A percentile compares a stretch with the other conserved stretches of the same genome.
phyloP scores from a whole-genome alignment of 352 stramenopile species.

The Pythium dissimile region DNA sequence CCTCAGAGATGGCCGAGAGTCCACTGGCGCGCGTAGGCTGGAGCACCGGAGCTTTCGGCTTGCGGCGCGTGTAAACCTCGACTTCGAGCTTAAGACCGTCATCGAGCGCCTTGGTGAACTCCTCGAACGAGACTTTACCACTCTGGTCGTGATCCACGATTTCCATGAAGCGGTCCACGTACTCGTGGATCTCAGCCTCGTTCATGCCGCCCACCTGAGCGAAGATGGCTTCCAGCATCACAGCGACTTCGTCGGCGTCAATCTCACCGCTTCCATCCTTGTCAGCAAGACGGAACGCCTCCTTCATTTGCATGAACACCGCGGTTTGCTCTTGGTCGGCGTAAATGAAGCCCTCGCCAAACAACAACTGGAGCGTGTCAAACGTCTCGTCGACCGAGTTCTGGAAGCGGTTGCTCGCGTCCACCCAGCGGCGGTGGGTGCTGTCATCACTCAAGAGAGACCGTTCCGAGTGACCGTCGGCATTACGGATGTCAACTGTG shows the following conservation, averaged over 20 bases:
- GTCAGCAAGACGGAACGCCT: slow-evolving; percentile 74
- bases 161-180: slow-evolving; percentile 73
- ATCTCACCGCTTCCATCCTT: slow-evolving; percentile 82
- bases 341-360: slow-evolving; percentile 72
- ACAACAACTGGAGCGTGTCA: slow-evolving; percentile 66
- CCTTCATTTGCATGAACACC: slow-evolving; percentile 88
- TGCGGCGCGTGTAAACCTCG: slow-evolving; percentile 58
- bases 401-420: slow-evolving; percentile 47
- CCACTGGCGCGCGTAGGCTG: background rate
- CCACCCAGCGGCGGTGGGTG: slow-evolving; percentile 45
- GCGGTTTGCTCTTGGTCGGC: slow-evolving; percentile 75
- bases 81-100: slow-evolving; percentile 77
- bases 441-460: slow-evolving; percentile 15
- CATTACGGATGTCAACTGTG: slow-evolving; percentile 50
- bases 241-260: slow-evolving; percentile 67
- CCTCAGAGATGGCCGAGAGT: slow-evolving; percentile 11
- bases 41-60: slow-evolving; percentile 19
- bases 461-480: slow-evolving; percentile 9
- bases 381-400: slow-evolving; percentile 61
- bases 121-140: slow-evolving; percentile 74
- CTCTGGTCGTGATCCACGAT: slow-evolving; percentile 64
- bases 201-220: slow-evolving; percentile 67
- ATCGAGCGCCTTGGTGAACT: slow-evolving; percentile 76
- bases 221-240: slow-evolving; percentile 80
- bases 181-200: slow-evolving; percentile 65